phyloP scores from a whole-genome alignment of 2,329 filamentous ascomycete genomes.

The Xylariaceae sp. region DNA sequence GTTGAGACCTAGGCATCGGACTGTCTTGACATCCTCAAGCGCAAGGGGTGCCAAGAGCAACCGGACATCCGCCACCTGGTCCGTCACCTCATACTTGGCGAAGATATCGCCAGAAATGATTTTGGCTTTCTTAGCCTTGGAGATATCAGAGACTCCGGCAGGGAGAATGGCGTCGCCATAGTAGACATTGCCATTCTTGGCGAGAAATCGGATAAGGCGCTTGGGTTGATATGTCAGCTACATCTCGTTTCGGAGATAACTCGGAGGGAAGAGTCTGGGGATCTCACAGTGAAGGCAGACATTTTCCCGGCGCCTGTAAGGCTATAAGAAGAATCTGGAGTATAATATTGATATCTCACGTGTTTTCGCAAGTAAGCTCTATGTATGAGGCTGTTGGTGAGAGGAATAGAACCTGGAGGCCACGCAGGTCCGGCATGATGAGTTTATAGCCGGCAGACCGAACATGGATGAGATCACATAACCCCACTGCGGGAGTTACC shows the following conservation, averaged over 20 bases:
- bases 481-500: too few species aligned
- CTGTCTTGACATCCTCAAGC: conserved; percentile 58
- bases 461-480: too few species aligned
- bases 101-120: conserved; percentile 65
- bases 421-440: too few species aligned
- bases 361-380: too few species aligned
- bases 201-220: conserved; percentile 71
- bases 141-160: conserved; percentile 54
- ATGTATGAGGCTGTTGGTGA: too few species aligned
- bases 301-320: too few species aligned
- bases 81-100: conserved; percentile 59
- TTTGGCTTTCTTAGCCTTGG: conserved; percentile 56
- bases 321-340: too few species aligned
- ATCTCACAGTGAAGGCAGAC: background rate
- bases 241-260: background rate
- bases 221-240: conserved; percentile 30
- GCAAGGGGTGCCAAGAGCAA: conserved; percentile 62
- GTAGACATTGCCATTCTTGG: conserved; percentile 64
- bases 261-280: background rate
- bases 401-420: too few species aligned
- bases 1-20: conserved; percentile 68
- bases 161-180: conserved; percentile 73
- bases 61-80: conserved; percentile 53
- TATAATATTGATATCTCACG: too few species aligned
- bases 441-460: too few species aligned